These are phyloP conservation scores for Trichoderma asperelloides DNA, from an alignment of 495 filamentous ascomycete genomes.

Conservation along the genomic window DNA sequence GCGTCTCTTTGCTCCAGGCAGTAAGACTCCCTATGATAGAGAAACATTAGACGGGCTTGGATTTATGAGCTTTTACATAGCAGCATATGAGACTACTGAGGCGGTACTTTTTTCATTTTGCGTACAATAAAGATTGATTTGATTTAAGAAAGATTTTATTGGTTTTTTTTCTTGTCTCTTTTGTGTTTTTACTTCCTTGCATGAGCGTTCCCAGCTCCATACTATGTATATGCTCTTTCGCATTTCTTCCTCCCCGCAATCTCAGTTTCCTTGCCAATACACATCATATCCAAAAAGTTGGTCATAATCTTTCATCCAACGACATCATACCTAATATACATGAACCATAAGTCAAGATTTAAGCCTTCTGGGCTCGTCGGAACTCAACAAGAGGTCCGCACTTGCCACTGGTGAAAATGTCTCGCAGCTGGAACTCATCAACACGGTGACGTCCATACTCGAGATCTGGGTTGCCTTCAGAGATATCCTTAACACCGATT, in stretches of 20 bases:
- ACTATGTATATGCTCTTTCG: neutral
- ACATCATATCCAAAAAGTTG: neutral
- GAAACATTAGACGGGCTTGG: too few relatives aligned
- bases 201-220: neutral
- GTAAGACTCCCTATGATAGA: too few relatives aligned
- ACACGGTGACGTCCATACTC: constrained; percentile 38
- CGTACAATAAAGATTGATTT: too few relatives aligned
- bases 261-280: neutral
- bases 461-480: constrained; percentile 28
- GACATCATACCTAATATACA: neutral
- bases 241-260: neutral
- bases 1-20: neutral
- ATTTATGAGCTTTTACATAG: too few relatives aligned
- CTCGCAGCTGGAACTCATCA: constrained; percentile 46
- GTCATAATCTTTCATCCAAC: neutral
- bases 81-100: too few relatives aligned
- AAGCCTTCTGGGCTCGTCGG: constrained; percentile 17
- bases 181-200: neutral
- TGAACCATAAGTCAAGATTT: constrained; percentile 3
- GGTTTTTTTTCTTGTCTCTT: too few relatives aligned
- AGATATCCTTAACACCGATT: constrained; percentile 30
- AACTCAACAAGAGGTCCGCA: constrained; percentile 51
- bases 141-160: too few relatives aligned
- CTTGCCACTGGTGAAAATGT: constrained; percentile 50
- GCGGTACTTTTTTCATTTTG: too few relatives aligned